A percentile compares a stretch with the other conserved stretches of the same genome.
Conservation (phyloP, 768 basidiomycete species). For the Leccinum pellstonianum region DNA sequence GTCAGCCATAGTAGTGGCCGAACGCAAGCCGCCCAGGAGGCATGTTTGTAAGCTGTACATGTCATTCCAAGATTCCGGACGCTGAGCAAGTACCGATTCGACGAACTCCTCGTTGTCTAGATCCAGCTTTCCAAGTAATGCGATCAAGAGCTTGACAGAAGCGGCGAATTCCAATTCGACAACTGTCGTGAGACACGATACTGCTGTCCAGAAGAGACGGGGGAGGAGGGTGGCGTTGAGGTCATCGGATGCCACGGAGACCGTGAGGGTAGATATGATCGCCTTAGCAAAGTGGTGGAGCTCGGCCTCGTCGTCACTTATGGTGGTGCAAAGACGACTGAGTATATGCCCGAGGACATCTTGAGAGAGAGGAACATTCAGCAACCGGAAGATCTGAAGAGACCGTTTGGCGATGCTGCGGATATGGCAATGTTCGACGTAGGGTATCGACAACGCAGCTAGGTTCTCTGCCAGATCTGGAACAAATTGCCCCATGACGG, state of each 20-base stretch:
- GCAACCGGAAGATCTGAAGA: constrained; percentile 82
- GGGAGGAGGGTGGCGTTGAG: constrained; percentile 65
- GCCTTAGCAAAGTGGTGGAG: constrained; percentile 83
- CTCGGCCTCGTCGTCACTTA: constrained; percentile 72
- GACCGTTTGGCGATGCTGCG: constrained; percentile 85
- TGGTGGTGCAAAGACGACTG: constrained; percentile 79
- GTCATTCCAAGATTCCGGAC: constrained; percentile 72
- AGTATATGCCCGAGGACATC: constrained; percentile 75
- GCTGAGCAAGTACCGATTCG: constrained; percentile 66
- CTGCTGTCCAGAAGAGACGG: constrained; percentile 84
- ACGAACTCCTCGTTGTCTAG: constrained; percentile 64
- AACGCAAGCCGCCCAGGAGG: constrained; percentile 76
- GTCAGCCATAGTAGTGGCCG: constrained; percentile 61
- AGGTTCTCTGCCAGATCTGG: constrained; percentile 71
- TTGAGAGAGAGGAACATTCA: constrained; percentile 70
- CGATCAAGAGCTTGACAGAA: constrained; percentile 61
- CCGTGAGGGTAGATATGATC: constrained; percentile 72
- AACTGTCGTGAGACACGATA: constrained; percentile 78
- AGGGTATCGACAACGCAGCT: constrained; percentile 76
- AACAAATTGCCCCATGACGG: constrained; percentile 65
- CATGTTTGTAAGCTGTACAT: constrained; percentile 63
- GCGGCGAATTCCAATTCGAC: constrained; percentile 78
- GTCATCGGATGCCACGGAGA: constrained; percentile 54
- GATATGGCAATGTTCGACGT: constrained; percentile 87
- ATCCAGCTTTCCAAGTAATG: constrained; percentile 66